Base-by-base conservation (phyloP, 2,329 filamentous ascomycete species). In the Sporothrix curviconia region DNA sequence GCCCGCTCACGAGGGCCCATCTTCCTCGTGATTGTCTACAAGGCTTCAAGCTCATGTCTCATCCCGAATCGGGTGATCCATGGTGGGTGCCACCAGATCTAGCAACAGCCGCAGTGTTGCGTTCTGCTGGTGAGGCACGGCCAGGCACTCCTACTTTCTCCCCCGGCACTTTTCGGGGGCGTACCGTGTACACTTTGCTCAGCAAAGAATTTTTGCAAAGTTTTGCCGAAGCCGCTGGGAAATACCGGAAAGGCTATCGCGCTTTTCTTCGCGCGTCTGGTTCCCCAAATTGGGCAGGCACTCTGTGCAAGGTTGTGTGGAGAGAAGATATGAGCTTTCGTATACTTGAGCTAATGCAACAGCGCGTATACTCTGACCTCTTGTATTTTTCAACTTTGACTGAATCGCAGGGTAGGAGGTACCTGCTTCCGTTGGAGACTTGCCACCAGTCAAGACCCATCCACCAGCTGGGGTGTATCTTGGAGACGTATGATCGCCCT, bases 21-120 rank as follows among this genome's bases (percentile, higher is more conserved):
- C 17, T 62, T 24, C 62, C 63, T 6, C 70, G 68, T 14, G 83
- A 78, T 64, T 86, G 90, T 66, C 71, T 89, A 4, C 80, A 87
- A 56, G 74, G 80, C 32, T 84, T 90, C 59, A 76, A 78, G 28
- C 65, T 83, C 2, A 71, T 83, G 12, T 66, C 71, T 1, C 78
- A 87, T 56, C 84, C 84, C 0, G 70, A 75, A 9, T 81, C 79
- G 0, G 66, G 69, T 0, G 64, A 71, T 2, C 72, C 78, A 0
- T 88, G 82, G 81, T 81, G 78, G 67, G 72, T 83, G 15, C 85
- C 84, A 0, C 32, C 59, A 9, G 60, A 55, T 19, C 57, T 64
- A n/a, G n/a, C n/a, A n/a, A n/a, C n/a, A n/a, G n/a, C n/a, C n/a
- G n/a, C n/a, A n/a, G n/a, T n/a, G n/a, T n/a, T n/a, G n/a, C n/a